Evolutionary conservation across 352 stramenopile genomes (phyloP), one percentile per base, ranked within the genome.

Genomic region (Pythium insidiosum): DNA sequence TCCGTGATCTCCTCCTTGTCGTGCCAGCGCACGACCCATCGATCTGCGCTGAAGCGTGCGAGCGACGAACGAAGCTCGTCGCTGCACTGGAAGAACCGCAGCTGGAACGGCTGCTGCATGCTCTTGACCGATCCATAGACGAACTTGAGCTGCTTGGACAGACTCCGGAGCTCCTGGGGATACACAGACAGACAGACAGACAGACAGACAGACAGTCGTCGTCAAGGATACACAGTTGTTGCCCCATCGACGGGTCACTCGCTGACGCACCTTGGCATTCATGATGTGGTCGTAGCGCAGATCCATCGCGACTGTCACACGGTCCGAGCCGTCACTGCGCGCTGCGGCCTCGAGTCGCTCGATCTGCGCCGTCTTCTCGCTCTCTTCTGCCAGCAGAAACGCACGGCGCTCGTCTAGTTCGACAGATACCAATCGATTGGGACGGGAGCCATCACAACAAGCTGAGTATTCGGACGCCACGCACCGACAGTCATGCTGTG

Each of bases 231-330:
- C n/a, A n/a, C n/a, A n/a, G n/a, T n/a, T n/a, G n/a, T n/a, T n/a
- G n/a, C n/a, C n/a, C n/a, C n/a, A n/a, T n/a, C n/a, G n/a, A n/a
- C n/a, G n/a, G n/a, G n/a, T n/a, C n/a, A n/a, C n/a, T n/a, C n/a
- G n/a, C n/a, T n/a, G n/a, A n/a, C 30, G 38, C 22, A 72, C 65
- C 43, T 90, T 90, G 20, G 82, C 66, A 61, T 84, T 90, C 78
- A 90, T 90, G 58, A 90, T 86, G 37, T 37, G 63, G 43, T 90
- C 74, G 49, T 84, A 90, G 41, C 70, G 52, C 45, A 87, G 53
- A 48, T 90, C 78, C 16, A 90, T 66, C 6, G 66, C 73, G 23
- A 90, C 53, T 3, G 58, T 64, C 46, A 84, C 65, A 36, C 30
- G 67, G 5, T 31, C 43, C 5, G 38, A 58, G 36, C 61, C 46